Conservation (phyloP, 2,329 filamentous ascomycete genomes). For the Cladosporium sp. region DNA sequence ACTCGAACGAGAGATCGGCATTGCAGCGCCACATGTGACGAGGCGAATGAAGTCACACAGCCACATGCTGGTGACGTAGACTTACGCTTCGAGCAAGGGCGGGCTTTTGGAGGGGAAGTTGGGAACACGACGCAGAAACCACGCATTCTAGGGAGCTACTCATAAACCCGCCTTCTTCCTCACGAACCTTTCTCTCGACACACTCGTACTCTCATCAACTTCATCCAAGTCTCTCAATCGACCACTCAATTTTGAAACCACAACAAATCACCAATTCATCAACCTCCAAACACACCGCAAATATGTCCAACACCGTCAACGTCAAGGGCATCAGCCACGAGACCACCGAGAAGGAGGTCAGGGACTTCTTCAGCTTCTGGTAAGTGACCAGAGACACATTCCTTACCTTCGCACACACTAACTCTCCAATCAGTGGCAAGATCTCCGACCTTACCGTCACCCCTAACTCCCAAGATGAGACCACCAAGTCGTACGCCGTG, state of each 20-base stretch:
- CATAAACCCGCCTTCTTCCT: not conserved
- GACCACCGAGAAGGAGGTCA: slow-evolving; percentile 87
- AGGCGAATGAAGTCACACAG: not conserved
- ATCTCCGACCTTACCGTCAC: slow-evolving; percentile 81
- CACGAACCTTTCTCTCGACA: not conserved
- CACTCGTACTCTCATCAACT: not conserved
- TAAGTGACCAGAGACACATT: slow-evolving; percentile 48
- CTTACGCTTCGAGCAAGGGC: slow-evolving; percentile 2
- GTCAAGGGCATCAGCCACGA: slow-evolving; percentile 84
- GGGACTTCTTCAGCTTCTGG: slow-evolving; percentile 97
- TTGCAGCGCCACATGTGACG: slow-evolving; percentile 6
- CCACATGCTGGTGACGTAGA: slow-evolving; percentile 9
- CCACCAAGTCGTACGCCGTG: slow-evolving; percentile 82
- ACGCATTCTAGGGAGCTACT: slow-evolving; percentile 1
- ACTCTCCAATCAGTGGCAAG: slow-evolving; percentile 68
- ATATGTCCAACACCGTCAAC: slow-evolving; percentile 69
- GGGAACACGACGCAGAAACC: slow-evolving; percentile 16
- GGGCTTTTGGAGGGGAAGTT: slow-evolving; percentile 1
- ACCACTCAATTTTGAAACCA: no score
- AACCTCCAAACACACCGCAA: slow-evolving; percentile 24
- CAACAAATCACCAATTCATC: not conserved
- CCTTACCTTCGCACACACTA: not conserved
- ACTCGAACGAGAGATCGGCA: not conserved
- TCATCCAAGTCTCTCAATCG: not conserved
- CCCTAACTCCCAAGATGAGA: slow-evolving; percentile 57